phyloP scores from a whole-genome alignment of 1,284 basidiomycete genomes.

The Xerocomus nothofagi region DNA sequence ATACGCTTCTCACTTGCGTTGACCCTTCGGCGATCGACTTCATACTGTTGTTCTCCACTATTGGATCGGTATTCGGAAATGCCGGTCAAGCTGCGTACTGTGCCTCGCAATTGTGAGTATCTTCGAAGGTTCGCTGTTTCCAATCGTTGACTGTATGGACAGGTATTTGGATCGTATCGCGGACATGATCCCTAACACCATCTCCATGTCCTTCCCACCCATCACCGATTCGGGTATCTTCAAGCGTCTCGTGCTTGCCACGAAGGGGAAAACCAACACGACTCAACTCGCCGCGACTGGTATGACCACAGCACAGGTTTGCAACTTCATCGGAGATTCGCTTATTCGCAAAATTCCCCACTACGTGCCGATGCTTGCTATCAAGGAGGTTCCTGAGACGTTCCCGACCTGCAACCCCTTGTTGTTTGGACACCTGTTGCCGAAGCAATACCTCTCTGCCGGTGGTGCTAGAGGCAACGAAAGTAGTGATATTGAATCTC shows the following conservation, averaged over 20 bases:
- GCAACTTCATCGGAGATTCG: conserved; percentile 34
- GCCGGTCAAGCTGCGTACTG: conserved; percentile 37
- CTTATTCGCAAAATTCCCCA: conserved; percentile 31
- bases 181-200: conserved; percentile 29
- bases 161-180: conserved; percentile 33
- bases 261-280: conserved; percentile 32
- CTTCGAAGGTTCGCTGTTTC: neutral
- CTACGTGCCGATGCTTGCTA: conserved; percentile 33
- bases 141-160: neutral
- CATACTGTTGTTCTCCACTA: conserved; percentile 34
- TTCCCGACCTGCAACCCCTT: conserved; percentile 29
- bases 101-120: conserved; percentile 29
- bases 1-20: conserved; percentile 25
- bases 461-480: conserved; percentile 12
- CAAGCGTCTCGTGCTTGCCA: conserved; percentile 30
- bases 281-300: conserved; percentile 31
- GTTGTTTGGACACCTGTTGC: conserved; percentile 26
- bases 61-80: conserved; percentile 35
- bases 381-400: conserved; percentile 25
- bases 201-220: conserved; percentile 37
- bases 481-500: conserved; percentile 17
- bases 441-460: conserved; percentile 24
- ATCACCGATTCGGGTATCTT: conserved; percentile 36
- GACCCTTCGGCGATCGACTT: conserved; percentile 33
- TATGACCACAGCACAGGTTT: conserved; percentile 34